Evolutionary conservation across 2,329 filamentous ascomycete species (phyloP), one percentile per base, ranked within the genome.

Genomic region (Talaromyces verruculosus): DNA sequence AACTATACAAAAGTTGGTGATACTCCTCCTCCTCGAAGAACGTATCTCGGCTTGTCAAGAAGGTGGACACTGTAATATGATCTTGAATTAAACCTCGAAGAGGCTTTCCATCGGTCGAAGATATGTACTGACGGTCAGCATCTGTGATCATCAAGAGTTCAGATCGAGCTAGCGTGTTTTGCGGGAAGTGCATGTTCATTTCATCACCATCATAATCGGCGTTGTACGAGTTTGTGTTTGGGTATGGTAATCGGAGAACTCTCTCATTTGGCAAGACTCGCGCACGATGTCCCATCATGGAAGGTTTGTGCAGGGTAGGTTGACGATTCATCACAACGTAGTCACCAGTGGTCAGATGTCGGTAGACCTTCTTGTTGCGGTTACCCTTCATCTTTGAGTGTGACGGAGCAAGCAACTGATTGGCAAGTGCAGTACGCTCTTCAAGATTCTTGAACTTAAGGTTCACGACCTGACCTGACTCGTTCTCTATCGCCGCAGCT

Each of bases 131-230:
- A 74, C 97, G 93, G 76, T 99, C 94, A 2, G 95, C 97, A 76
- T 98, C 94, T 43, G 95, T 95, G 72, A 99, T 89, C 71, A 93
- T 91, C 71, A 96, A 85, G 1, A 95, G 95, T 80, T 99, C 95
- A 1, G 94, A 91, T 71, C 95, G 87, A 17, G 95, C 95, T 69
- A 98, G 84, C 76, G 98, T 96, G 71, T 97, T 98, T 73, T 99
- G 95, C 1, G 95, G 95, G 74, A 99, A 98, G 80, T 99, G 95
- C 93, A 99, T 96, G 78, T 99, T 99, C 95, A 99, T 99, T 79
- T 99, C 95, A 76, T 99, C 95, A 78, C 95, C 95, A 74, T 99
- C 96, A 75, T 99, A 99, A 84, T 99, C 95, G 37, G 95, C 95
- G 73, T 99, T 99, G 84, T 99, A 99, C 0, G 95, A 97, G 75